Percentiles rank a stretch among this genome's conserved stretches.
Conservation (phyloP, 2,329 filamentous ascomycete species). For the Trichoderma citrinoviride region DNA sequence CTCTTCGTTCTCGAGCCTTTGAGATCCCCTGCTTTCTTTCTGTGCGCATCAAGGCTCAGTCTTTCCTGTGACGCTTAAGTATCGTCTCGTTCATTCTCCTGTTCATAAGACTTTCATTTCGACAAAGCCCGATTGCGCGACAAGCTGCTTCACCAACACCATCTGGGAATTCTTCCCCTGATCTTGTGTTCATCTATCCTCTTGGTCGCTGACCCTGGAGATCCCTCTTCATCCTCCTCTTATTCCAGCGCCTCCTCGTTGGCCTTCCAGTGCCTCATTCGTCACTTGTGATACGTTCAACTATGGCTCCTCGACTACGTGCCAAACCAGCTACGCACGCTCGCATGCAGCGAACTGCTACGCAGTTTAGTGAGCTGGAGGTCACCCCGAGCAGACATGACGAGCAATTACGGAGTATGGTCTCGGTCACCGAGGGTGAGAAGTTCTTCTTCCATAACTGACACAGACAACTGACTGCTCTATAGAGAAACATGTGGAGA, state of each 20-base stretch:
- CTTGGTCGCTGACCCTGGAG: no score
- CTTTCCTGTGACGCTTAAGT: no score
- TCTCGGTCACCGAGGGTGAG: background rate
- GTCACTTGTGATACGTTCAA: background rate
- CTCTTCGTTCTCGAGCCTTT: no score
- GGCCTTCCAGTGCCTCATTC: background rate
- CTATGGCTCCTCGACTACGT: constrained; percentile 1
- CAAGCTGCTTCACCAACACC: no score
- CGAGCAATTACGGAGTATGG: background rate
- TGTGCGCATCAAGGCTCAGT: no score
- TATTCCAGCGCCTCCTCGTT: no score
- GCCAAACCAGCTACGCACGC: background rate
- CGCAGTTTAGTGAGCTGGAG: constrained; percentile 34
- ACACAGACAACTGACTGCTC: background rate
- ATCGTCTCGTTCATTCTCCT: no score
- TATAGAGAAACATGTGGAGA: background rate
- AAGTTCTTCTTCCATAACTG: background rate
- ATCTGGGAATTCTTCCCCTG: no score
- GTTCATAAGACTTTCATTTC: no score
- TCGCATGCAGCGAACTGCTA: constrained; percentile 20
- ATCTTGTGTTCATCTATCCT: no score
- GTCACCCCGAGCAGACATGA: constrained; percentile 35
- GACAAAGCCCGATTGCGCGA: no score
- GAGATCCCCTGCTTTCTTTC: background rate
- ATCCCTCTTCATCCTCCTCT: background rate